Evolutionary conservation across 345 rosid genomes (phyloP).

Genomic region (Eucalyptus regnans): DNA sequence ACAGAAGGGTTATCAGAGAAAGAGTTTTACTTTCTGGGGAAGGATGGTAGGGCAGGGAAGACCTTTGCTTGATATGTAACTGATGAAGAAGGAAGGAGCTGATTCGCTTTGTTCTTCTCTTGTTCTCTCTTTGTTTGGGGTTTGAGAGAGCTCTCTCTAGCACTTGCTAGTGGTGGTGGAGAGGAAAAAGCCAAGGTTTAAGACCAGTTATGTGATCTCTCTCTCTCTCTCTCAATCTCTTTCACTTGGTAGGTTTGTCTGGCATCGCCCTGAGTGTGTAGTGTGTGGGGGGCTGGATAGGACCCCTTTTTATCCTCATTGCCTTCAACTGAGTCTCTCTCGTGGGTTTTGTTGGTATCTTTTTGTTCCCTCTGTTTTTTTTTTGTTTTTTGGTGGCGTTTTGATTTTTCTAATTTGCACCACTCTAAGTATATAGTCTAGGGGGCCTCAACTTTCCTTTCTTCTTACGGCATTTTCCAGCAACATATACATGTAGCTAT

Average conservation of each 20-base stretch:
- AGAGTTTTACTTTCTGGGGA: not conserved
- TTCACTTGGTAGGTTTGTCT: constrained; percentile 5
- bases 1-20: not conserved
- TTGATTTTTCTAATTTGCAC: not conserved
- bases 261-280: not conserved
- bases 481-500: constrained; percentile 34
- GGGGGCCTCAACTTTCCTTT: constrained; percentile 66
- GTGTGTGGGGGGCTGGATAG: not conserved
- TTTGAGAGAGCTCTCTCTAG: not conserved
- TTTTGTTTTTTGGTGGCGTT: not conserved
- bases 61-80: not conserved
- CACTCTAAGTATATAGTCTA: constrained; percentile 18
- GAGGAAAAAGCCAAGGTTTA: not conserved
- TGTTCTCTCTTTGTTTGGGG: not conserved
- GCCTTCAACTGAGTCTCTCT: not conserved
- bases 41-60: not conserved
- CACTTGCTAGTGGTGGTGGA: not conserved
- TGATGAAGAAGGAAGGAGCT: not conserved
- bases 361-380: constrained; percentile 6
- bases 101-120: not conserved
- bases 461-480: constrained; percentile 65
- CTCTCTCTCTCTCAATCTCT: not conserved
- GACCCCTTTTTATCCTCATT: not conserved
- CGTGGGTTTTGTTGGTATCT: constrained; percentile 13
- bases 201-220: not conserved